Conservation (phyloP, 2,329 filamentous ascomycete genomes). For the Botrytis porri region DNA sequence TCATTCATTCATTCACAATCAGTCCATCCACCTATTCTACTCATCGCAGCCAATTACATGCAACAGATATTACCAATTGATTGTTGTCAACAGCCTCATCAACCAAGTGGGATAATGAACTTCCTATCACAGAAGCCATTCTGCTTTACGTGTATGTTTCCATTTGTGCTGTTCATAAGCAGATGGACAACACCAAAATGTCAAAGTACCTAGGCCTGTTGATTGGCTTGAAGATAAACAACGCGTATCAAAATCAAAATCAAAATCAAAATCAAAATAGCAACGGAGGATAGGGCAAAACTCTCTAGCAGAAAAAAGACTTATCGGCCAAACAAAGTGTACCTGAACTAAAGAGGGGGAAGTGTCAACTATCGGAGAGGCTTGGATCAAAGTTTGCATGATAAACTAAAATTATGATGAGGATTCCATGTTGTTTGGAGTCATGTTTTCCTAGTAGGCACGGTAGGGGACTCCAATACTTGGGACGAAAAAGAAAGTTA, state of each 20-base stretch:
- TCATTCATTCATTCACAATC: background rate
- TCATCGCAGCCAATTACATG: background rate
- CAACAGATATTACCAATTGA: background rate
- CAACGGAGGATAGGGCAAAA: background rate
- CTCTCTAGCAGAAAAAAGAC: background rate
- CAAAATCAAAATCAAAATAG: slow-evolving; percentile 5
- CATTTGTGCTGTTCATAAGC: background rate
- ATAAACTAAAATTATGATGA: background rate
- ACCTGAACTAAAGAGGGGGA: background rate
- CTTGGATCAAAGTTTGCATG: background rate
- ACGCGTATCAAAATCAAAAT: slow-evolving; percentile 3
- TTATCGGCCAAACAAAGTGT: background rate
- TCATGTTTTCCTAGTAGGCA: background rate
- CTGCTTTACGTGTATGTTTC: background rate
- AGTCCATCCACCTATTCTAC: background rate
- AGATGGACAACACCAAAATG: background rate
- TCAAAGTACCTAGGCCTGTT: background rate
- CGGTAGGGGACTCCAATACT: background rate
- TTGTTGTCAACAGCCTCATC: background rate
- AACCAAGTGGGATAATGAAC: background rate
- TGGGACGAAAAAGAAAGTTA: background rate
- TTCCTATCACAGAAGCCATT: background rate
- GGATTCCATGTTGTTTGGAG: background rate
- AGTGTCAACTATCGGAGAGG: background rate
- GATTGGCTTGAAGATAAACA: background rate